These are phyloP conservation scores for Euclidium syriacum DNA, from an alignment of 345 rosid genomes.

Conservation along the genomic window DNA sequence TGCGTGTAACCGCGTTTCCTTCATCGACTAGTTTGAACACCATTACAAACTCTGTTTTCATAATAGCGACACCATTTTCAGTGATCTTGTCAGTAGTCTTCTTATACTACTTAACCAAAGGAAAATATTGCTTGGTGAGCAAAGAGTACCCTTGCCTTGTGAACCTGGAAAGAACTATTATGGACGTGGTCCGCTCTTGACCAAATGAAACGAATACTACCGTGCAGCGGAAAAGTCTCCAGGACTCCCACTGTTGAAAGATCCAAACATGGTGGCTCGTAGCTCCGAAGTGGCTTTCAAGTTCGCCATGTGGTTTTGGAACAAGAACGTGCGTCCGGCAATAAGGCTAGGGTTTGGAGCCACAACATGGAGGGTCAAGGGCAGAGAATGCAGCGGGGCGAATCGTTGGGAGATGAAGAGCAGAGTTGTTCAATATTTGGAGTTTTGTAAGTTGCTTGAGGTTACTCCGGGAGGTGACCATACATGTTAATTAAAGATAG, in stretches of 20 bases:
- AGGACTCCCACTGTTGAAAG: constrained; percentile 21
- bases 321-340: constrained; percentile 28
- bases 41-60: too few species aligned
- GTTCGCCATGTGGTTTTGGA: constrained; percentile 49
- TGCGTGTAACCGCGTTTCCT: too few species aligned
- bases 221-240: constrained; percentile 33
- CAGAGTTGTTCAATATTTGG: constrained; percentile 18
- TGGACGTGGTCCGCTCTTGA: constrained; percentile 15
- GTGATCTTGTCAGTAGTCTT: too few species aligned
- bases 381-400: constrained; percentile 38
- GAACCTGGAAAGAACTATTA: constrained; percentile 33
- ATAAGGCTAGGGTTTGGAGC: constrained; percentile 34
- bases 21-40: too few species aligned
- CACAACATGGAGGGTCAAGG: constrained; percentile 29
- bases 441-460: constrained; percentile 25
- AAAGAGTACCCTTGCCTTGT: constrained; percentile 30
- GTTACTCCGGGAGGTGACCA: too few species aligned
- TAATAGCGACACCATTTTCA: too few species aligned
- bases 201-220: constrained; percentile 46
- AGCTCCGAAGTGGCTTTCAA: constrained; percentile 34
- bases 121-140: constrained; percentile 20
- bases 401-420: constrained; percentile 5
- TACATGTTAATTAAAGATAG: too few species aligned
- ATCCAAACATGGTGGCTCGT: constrained; percentile 38
- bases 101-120: constrained; percentile 39